Base-by-base conservation (phyloP, 2,329 filamentous ascomycete species). In the Nemania bipapillata region DNA sequence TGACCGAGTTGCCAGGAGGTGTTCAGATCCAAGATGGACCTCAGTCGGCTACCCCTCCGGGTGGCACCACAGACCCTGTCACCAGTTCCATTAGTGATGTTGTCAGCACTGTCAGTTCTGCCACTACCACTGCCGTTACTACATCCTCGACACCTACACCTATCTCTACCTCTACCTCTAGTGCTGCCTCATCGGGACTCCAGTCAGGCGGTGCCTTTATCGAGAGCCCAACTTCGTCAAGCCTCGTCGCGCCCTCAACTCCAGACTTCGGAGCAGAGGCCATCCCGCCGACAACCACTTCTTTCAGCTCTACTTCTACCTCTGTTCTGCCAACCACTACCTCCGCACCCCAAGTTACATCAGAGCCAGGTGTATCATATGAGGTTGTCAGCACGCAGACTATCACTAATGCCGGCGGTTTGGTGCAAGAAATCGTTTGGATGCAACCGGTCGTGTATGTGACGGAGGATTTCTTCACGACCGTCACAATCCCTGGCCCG, bases 1-100 rank as follows among this genome's bases (percentile, higher is more conserved):
- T 88, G 62, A 78, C 83, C 12, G 82, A 84, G 50, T 86, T 97
- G 22, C 93, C 93, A 4, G 92, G 93, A 50, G 85, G 87, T 66
- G 80, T 89, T 22, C 69, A 78, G 5, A 83, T 91, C 67, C 76
- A 80, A 54, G 74, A 69, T 37, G 76, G 75, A 11, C 76, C 76
- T 15, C 55, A 77, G 66, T 73, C 72, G 7, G 77, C 66, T 45
- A 73, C 72, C n/a, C 58, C 68, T 68, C 60, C 72, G 63, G 42
- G 68, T 22, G 61, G 60, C 9, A 49, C 67, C 4, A 50, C 72
- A 26, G 71, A 70, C 20, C 61, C 59, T 20, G 58, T 74, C 35
- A 71, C 74, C n/a, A 73, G 74, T 62, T 49, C 68, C 57, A 40
- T 75, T 24, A 69, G 72, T 35, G 57, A 59, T 49, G 42, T 74